Percentiles rank a stretch among this genome's conserved stretches.
Conservation (phyloP, 2,329 filamentous ascomycete genomes). For the Huntiella bhutanensis region DNA sequence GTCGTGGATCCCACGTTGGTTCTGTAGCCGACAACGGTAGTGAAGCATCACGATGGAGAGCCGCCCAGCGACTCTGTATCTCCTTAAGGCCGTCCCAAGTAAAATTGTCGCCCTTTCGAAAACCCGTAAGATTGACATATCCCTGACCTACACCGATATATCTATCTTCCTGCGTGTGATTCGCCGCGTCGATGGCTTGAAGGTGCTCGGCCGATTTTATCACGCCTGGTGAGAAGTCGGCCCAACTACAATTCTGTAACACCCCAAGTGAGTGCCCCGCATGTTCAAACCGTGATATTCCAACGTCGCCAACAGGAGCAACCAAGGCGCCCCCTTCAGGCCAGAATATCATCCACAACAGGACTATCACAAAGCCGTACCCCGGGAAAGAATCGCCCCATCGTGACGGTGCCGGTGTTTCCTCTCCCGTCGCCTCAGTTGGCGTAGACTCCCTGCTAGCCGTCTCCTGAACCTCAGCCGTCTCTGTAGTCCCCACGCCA, state of each 20-base stretch:
- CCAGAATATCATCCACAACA: constrained; percentile 10
- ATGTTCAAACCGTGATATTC: constrained; percentile 24
- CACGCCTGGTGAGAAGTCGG: constrained; percentile 33
- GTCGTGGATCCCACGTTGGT: constrained; percentile 21
- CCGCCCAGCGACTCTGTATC: constrained; percentile 24
- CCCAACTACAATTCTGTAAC: constrained; percentile 38
- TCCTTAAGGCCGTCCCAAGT: constrained; percentile 55
- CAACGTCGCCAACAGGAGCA: constrained; percentile 16
- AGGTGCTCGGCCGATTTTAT: not conserved
- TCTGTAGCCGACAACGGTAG: constrained; percentile 19
- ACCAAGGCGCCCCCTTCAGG: constrained; percentile 17
- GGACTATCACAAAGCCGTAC: constrained; percentile 4
- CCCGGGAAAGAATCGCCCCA: constrained; percentile 7
- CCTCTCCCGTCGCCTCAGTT: not conserved
- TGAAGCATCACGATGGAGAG: constrained; percentile 32
- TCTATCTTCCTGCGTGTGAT: constrained; percentile 5
- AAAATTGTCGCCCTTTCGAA: constrained; percentile 53
- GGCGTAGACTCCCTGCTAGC: not conserved
- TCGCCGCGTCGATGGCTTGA: not conserved
- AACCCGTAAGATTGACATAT: constrained; percentile 57
- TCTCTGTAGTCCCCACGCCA: not conserved
- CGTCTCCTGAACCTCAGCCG: not conserved
- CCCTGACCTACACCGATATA: constrained; percentile 14
- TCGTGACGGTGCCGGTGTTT: not conserved
- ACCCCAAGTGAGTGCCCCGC: constrained; percentile 33